Base-by-base conservation (phyloP, 257 asterid genomes). In the Nicotiana tomentosiformis region DNA sequence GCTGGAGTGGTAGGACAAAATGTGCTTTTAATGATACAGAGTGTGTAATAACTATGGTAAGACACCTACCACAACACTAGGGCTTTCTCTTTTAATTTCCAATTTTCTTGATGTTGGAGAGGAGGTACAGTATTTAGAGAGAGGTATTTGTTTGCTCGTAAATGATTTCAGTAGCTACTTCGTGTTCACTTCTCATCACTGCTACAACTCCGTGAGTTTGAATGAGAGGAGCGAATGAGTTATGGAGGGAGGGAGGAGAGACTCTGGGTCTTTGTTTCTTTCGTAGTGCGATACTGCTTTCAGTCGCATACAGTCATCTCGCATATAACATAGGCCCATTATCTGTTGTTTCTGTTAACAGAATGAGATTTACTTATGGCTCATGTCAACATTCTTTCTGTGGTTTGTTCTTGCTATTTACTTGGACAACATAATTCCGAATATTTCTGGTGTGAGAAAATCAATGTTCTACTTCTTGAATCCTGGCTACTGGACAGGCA, bases 401-500 rank as follows among this genome's bases (percentile, higher is more conserved):
- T 95, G 99, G 99, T 87, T 93, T 86, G 60, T 91, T 83, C 56
- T 90, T 84, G 98, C 99, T 80, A 91, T 95, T 87, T 95, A 95
- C 94, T 91, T 95, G 29, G 99, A 95, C 89, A 95, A 95, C 82
- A 88, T 89, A 83, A 62, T 94, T 82, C 97, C 98, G 53, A 91
- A 95, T 85, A 53, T 91, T 85, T 91, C 93, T 88, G 99, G 98
- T 82, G 97, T 95, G 86, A 91, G 99, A 85, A 95, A 95, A 82
- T 86, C 99, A 23, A 20, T 83, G 72, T 80, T 92, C 77, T 95
- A 91, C 87, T 95, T 95, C 85, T 72, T 95, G 88, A 83, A 82
- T 87, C 99, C 98, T 86, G 85, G 96, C 66, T 95, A 94, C 88
- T 95, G 98, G 98, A 93, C 93, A n/a, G 99, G 97, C 51, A 95